These are phyloP conservation scores for Colletotrichum caudatum DNA, from an alignment of 2,329 filamentous ascomycete genomes.

Conservation along the genomic window DNA sequence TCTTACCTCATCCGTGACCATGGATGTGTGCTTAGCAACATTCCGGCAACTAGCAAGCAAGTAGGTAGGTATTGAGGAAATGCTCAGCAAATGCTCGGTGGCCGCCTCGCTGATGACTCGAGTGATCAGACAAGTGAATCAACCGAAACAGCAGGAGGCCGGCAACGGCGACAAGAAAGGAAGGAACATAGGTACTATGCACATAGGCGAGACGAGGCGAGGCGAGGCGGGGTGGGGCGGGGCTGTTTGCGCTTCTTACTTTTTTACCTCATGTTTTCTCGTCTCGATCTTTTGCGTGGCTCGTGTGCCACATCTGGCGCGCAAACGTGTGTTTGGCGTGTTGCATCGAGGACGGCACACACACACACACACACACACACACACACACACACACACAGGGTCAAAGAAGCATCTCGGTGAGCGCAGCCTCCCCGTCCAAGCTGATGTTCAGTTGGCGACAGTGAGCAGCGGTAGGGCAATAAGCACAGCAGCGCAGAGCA, in stretches of 20 bases:
- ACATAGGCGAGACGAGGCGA: too few relatives aligned
- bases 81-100: constrained; percentile 4
- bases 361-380: neutral
- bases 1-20: constrained; percentile 18
- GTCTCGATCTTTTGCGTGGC: neutral
- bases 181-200: neutral
- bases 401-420: neutral
- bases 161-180: neutral
- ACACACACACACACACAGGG: neutral
- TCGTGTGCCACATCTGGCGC: neutral
- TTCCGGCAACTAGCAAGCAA: neutral
- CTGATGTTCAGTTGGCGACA: neutral
- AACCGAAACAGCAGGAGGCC: neutral
- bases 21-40: neutral
- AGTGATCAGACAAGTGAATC: neutral
- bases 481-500: neutral
- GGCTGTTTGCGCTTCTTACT: constrained; percentile 19
- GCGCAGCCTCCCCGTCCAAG: neutral
- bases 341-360: constrained; percentile 6
- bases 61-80: neutral
- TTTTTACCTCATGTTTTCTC: constrained; percentile 15
- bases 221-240: neutral
- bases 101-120: neutral
- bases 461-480: neutral
- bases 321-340: constrained; percentile 6